phyloP scores from a whole-genome alignment of 2,329 filamentous ascomycete species.

The Fusarium musae region DNA sequence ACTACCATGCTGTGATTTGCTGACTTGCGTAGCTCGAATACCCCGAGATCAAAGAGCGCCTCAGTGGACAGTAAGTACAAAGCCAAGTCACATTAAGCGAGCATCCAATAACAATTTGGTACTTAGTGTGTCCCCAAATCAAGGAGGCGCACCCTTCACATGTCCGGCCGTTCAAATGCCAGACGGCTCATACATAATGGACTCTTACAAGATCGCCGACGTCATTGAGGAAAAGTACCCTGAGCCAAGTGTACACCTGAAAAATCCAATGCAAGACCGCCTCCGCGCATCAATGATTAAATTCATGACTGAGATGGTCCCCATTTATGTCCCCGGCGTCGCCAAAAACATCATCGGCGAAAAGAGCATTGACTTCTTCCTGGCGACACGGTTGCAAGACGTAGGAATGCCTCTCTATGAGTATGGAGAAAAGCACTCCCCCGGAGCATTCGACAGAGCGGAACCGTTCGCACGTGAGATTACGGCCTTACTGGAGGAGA shows the following conservation, averaged over 20 bases:
- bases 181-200: constrained; percentile 69
- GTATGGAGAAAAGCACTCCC: constrained; percentile 19
- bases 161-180: constrained; percentile 64
- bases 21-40: constrained; percentile 25
- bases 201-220: constrained; percentile 69
- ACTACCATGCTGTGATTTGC: rapidly evolving
- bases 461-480: constrained; percentile 26
- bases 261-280: constrained; percentile 5
- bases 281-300: constrained; percentile 7
- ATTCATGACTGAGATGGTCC: constrained; percentile 27
- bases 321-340: constrained; percentile 29
- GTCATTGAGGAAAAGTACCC: constrained; percentile 70
- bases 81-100: rapidly evolving
- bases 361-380: constrained; percentile 30
- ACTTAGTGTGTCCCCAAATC: constrained; percentile 18
- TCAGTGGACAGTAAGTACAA: constrained; percentile 10
- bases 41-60: constrained; percentile 19
- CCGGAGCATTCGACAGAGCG: constrained; percentile 21
- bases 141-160: constrained; percentile 6
- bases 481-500: constrained; percentile 18
- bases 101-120: background rate
- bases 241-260: constrained; percentile 49
- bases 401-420: constrained; percentile 30
- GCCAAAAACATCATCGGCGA: constrained; percentile 19
- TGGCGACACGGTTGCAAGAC: constrained; percentile 12